phyloP scores from a whole-genome alignment of 2,329 filamentous ascomycete species.

The Thyridium curvatum region DNA sequence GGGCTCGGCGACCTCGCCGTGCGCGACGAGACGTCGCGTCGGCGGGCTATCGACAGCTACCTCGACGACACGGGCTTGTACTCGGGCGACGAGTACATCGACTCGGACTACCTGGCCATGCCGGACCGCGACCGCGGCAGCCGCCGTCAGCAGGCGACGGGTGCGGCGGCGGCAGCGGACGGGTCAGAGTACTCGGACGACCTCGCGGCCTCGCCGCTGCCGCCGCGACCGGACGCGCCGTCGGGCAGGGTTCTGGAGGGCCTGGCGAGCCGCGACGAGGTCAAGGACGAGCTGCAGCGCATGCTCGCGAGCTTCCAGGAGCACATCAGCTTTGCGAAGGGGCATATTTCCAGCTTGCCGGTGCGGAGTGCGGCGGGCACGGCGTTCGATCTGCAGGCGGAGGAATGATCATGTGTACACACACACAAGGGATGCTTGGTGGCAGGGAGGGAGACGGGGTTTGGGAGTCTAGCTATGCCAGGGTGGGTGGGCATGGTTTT shows the following conservation, averaged over 20 bases:
- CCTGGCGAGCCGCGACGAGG: slow-evolving; percentile 19
- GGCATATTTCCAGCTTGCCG: slow-evolving; percentile 19
- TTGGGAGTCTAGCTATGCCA: too few relatives aligned
- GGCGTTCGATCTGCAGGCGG: too few relatives aligned
- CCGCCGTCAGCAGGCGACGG: slow-evolving; percentile 5
- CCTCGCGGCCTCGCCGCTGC: neutral
- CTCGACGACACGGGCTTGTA: slow-evolving; percentile 15
- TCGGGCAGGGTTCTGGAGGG: slow-evolving; percentile 41
- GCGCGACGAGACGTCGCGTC: slow-evolving; percentile 1
- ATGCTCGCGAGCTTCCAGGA: slow-evolving; percentile 24
- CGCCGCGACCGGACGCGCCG: slow-evolving; percentile 20
- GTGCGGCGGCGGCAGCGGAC: slow-evolving; percentile 6
- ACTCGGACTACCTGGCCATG: slow-evolving; percentile 15
- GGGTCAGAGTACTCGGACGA: neutral
- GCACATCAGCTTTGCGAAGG: slow-evolving; percentile 23
- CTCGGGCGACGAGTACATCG: slow-evolving; percentile 17
- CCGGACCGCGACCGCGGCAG: slow-evolving; percentile 4
- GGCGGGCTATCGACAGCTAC: slow-evolving; percentile 17
- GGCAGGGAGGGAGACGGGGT: too few relatives aligned
- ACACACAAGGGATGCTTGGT: too few relatives aligned
- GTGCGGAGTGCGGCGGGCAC: slow-evolving; percentile 11
- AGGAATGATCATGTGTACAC: too few relatives aligned
- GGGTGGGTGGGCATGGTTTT: too few relatives aligned
- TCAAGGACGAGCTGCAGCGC: slow-evolving; percentile 23
- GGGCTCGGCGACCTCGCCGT: slow-evolving; percentile 14